phyloP scores from a whole-genome alignment of 2,329 filamentous ascomycete genomes.

The Rhexocercosporidium sp. region DNA sequence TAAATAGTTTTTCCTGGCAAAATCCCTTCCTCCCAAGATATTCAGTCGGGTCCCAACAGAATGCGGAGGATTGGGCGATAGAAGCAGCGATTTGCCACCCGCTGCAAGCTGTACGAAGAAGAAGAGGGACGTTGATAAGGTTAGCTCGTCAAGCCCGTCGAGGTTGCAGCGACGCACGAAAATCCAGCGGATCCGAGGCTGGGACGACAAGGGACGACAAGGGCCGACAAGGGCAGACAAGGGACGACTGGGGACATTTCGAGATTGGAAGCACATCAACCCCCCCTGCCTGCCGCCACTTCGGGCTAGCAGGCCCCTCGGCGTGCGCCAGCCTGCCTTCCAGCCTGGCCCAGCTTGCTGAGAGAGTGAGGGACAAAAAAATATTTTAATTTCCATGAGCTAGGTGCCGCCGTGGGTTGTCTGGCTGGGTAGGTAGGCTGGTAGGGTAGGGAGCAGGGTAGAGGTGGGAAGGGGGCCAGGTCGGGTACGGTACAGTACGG shows the following conservation, averaged over 20 bases:
- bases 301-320: not conserved
- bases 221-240: too few species aligned
- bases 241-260: not conserved
- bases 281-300: not conserved
- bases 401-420: not conserved
- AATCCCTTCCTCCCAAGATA: not conserved
- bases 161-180: slow-evolving; percentile 2
- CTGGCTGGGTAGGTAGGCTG: too few species aligned
- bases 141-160: not conserved
- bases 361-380: not conserved
- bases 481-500: too few species aligned
- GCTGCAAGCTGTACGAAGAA: not conserved
- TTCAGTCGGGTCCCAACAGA: not conserved
- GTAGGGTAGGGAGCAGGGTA: not conserved
- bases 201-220: not conserved
- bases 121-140: not conserved
- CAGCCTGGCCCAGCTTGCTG: not conserved
- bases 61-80: slow-evolving; percentile 26
- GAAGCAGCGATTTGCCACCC: slow-evolving; percentile 30
- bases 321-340: not conserved
- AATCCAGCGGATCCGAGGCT: slow-evolving; percentile 5
- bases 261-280: slow-evolving; percentile 1
- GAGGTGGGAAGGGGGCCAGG: too few species aligned
- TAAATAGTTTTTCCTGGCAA: not conserved
- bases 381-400: slow-evolving; percentile 3